Percentiles rank a stretch among this genome's conserved stretches.
Evolutionary conservation across 2,329 filamentous ascomycete genomes (phyloP).

Genomic region (Graphilbum fragrans): DNA sequence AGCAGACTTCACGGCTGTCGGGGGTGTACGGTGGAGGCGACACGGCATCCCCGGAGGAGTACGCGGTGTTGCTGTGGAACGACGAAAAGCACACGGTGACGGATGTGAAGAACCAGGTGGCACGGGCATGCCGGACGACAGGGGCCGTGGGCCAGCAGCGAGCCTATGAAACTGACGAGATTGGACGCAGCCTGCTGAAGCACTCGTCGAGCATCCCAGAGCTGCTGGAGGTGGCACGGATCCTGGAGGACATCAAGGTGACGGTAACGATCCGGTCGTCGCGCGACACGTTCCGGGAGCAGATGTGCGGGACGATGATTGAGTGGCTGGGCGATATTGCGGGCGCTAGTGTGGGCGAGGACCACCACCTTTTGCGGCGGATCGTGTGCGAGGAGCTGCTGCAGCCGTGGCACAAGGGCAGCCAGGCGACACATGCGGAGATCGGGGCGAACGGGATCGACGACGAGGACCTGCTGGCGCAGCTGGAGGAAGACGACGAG

Average conservation of each 20-base stretch:
- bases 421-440: slow-evolving; percentile 64
- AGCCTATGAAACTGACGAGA: slow-evolving; percentile 78
- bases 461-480: slow-evolving; percentile 60
- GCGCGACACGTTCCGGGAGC: slow-evolving; percentile 88
- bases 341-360: slow-evolving; percentile 71
- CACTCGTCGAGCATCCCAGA: slow-evolving; percentile 60
- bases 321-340: slow-evolving; percentile 93
- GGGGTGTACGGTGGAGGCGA: slow-evolving; percentile 63
- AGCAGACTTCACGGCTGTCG: slow-evolving; percentile 63
- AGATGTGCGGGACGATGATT: slow-evolving; percentile 97
- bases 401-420: slow-evolving; percentile 76
- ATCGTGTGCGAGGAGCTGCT: slow-evolving; percentile 87
- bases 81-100: slow-evolving; percentile 96
- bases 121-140: slow-evolving; percentile 70
- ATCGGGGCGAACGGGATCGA: slow-evolving; percentile 71
- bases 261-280: slow-evolving; percentile 91
- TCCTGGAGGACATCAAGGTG: slow-evolving; percentile 90
- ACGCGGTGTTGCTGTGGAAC: slow-evolving; percentile 85
- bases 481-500: slow-evolving; percentile 17
- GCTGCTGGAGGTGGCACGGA: slow-evolving; percentile 65
- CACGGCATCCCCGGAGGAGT: slow-evolving; percentile 58
- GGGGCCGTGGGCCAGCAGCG: slow-evolving; percentile 56
- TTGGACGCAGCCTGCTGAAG: slow-evolving; percentile 76
- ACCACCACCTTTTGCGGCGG: slow-evolving; percentile 66
- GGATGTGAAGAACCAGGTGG: slow-evolving; percentile 83